A percentile compares a stretch with the other conserved stretches of the same genome.
Evolutionary conservation across 371 early-diverging fungal genomes (phyloP).

Genomic region (Lichtheimia ramosa): DNA sequence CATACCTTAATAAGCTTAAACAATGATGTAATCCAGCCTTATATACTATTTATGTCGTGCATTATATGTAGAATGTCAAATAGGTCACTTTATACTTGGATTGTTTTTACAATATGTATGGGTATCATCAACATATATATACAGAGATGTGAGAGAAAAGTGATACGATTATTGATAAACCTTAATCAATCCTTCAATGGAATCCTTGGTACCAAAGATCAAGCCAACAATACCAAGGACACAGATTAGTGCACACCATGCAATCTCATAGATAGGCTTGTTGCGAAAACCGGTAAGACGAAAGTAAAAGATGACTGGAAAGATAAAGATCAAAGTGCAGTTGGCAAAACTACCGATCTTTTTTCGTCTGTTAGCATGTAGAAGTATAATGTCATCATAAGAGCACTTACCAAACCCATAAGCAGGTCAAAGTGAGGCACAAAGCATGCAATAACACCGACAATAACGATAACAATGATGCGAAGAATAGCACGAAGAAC

Average conservation of each 20-base stretch:
- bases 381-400: too few relatives aligned
- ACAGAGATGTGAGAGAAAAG: background rate
- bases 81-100: too few relatives aligned
- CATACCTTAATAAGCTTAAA: too few relatives aligned
- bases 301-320: slow-evolving; percentile 80
- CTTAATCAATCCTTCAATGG: slow-evolving; percentile 51
- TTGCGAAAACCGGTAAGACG: slow-evolving; percentile 67
- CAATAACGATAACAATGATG: slow-evolving; percentile 39
- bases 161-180: slow-evolving; percentile 28
- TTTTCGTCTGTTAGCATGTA: too few relatives aligned
- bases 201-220: slow-evolving; percentile 74
- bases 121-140: too few relatives aligned
- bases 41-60: too few relatives aligned
- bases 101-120: too few relatives aligned
- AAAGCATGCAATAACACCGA: slow-evolving; percentile 61
- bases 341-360: slow-evolving; percentile 55
- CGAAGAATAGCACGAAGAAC: slow-evolving; percentile 57
- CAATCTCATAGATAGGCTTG: slow-evolving; percentile 58
- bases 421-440: slow-evolving; percentile 80
- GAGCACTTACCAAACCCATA: slow-evolving; percentile 58
- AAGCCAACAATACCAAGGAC: slow-evolving; percentile 70
- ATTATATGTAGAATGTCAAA: too few relatives aligned
- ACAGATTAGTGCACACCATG: slow-evolving; percentile 57
- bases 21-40: too few relatives aligned
- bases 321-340: slow-evolving; percentile 78